These are phyloP conservation scores for Camelina sativa DNA, from an alignment of 345 rosid genomes.

Conservation along the genomic window DNA sequence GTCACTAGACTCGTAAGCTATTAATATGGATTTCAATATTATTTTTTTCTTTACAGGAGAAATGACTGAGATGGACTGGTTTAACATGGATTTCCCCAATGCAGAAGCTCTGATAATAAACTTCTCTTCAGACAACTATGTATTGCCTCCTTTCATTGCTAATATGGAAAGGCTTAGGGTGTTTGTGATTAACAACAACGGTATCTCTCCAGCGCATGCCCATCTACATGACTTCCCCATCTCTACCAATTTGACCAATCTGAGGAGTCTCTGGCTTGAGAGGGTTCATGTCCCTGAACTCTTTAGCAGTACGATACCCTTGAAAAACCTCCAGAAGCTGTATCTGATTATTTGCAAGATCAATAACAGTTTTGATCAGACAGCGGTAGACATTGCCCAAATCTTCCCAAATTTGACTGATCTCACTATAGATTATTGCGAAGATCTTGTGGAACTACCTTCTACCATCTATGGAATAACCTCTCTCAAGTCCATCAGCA, in stretches of 20 bases:
- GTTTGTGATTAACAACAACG: background rate
- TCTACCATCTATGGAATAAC: no score
- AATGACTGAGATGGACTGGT: constrained; percentile 60
- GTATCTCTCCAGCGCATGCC: background rate
- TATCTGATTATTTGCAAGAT: background rate
- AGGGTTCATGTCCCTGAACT: background rate
- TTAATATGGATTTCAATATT: background rate
- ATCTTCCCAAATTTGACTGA: no score
- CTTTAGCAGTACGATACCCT: background rate
- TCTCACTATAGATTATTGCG: no score
- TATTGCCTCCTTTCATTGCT: constrained; percentile 2
- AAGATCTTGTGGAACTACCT: no score
- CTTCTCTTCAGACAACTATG: background rate
- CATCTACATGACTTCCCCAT: background rate
- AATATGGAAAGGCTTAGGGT: background rate
- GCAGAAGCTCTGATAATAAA: background rate
- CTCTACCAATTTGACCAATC: background rate
- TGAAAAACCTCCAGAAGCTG: background rate
- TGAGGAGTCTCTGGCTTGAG: background rate
- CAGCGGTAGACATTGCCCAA: background rate
- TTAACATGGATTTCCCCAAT: background rate
- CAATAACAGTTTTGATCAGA: background rate
- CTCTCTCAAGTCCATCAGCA: no score
- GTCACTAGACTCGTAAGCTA: background rate
- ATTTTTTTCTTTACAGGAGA: constrained; percentile 49